phyloP scores from a whole-genome alignment of 1,139 yeast species.

The Lodderomyces theae region DNA sequence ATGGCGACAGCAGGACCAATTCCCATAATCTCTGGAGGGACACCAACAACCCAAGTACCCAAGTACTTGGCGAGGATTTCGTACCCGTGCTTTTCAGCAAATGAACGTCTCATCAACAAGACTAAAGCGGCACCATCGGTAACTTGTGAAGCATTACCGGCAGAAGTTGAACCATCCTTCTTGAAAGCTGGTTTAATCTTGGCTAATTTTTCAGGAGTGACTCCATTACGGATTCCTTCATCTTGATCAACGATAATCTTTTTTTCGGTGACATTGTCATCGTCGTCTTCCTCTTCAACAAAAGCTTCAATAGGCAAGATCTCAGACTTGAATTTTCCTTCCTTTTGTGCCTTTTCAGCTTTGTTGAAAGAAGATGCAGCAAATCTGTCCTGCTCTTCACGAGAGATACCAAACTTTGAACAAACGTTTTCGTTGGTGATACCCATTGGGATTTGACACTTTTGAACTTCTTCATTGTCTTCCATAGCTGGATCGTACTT shows the following conservation, averaged over 20 bases:
- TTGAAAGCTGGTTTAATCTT: conserved; percentile 33
- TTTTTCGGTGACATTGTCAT: conserved; percentile 21
- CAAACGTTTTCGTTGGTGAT: conserved; percentile 37
- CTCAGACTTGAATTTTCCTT: conserved; percentile 35
- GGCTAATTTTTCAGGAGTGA: conserved; percentile 29
- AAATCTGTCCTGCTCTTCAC: conserved; percentile 56
- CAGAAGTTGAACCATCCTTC: conserved; percentile 36
- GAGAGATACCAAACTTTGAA: conserved; percentile 51
- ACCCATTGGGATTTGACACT: conserved; percentile 63
- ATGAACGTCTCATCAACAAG: conserved; percentile 31
- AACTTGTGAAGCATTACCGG: conserved; percentile 43
- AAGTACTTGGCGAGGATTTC: conserved; percentile 38
- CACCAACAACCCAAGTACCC: conserved; percentile 35
- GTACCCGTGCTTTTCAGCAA: conserved; percentile 33
- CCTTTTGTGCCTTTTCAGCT: conserved; percentile 33
- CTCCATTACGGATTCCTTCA: conserved; percentile 31
- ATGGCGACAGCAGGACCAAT: conserved; percentile 41
- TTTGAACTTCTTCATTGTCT: conserved; percentile 18
- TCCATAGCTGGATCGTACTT: conserved; percentile 21
- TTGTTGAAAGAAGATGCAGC: conserved; percentile 34
- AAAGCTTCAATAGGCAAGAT: conserved; percentile 36
- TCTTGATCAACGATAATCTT: conserved; percentile 21
- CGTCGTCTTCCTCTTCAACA: conserved; percentile 20
- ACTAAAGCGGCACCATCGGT: conserved; percentile 44
- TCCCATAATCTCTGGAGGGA: conserved; percentile 40